These are phyloP conservation scores for Verticillium albo-atrum DNA, from an alignment of 2,329 filamentous ascomycete species.

Conservation along the genomic window DNA sequence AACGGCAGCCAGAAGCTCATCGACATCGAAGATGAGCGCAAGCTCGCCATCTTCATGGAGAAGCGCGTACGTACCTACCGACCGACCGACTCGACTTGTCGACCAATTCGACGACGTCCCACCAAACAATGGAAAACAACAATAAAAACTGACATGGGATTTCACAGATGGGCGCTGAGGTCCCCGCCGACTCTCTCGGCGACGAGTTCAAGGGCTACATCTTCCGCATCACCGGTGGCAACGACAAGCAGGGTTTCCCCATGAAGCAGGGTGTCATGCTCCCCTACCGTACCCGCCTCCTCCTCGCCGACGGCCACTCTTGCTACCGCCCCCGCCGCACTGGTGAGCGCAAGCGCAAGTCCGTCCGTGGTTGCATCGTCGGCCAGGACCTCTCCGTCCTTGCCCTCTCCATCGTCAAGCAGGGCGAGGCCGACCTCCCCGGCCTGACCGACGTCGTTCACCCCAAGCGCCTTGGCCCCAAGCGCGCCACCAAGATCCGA, in stretches of 20 bases:
- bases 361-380: conserved; percentile 97
- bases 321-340: conserved; percentile 98
- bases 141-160: conserved; percentile 26
- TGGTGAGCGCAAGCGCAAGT: conserved; percentile 99
- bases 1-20: conserved; percentile 99
- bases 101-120: conserved; percentile 16
- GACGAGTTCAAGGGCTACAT: conserved; percentile 99
- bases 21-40: conserved; percentile 99
- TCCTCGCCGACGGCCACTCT: conserved; percentile 93
- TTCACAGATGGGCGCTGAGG: conserved; percentile 77
- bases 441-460: conserved; percentile 96
- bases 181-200: conserved; percentile 89
- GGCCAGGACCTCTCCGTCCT: conserved; percentile 92
- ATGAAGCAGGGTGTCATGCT: conserved; percentile 99
- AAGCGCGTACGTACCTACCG: conserved; percentile 66
- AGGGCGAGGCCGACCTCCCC: conserved; percentile 90
- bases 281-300: conserved; percentile 95
- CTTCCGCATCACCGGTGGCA: conserved; percentile 98
- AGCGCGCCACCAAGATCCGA: conserved; percentile 99
- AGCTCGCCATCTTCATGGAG: conserved; percentile 98
- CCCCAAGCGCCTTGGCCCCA: conserved; percentile 98
- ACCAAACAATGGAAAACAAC: background rate
- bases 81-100: background rate
- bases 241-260: conserved; percentile 99
- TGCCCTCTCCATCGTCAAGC: conserved; percentile 94